Percentiles rank a stretch among this genome's conserved stretches.
phyloP scores from a whole-genome alignment of 768 basidiomycete genomes.

The Mycena venus region DNA sequence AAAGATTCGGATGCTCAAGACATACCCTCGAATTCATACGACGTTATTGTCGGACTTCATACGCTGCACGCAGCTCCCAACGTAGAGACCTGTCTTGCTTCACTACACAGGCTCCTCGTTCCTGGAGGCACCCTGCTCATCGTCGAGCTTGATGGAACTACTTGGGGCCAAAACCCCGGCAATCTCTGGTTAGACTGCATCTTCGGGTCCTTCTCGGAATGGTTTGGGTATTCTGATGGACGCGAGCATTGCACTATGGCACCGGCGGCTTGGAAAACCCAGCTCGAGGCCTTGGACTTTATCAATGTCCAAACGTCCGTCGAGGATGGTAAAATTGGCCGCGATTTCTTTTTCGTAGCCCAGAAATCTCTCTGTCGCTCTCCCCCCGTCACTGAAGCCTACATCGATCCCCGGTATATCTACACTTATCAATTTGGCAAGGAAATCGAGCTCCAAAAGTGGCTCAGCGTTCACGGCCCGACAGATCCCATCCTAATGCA shows the following conservation, averaged over 20 bases:
- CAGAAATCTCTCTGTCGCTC: not conserved
- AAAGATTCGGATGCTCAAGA: conserved; percentile 3
- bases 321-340: not conserved
- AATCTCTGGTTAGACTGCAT: conserved; percentile 18
- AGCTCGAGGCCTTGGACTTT: not conserved
- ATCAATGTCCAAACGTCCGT: not conserved
- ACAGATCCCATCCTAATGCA: not conserved
- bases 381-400: not conserved
- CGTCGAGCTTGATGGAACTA: conserved; percentile 7
- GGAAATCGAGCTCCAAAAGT: not conserved
- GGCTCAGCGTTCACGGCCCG: not conserved
- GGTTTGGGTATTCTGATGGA: conserved; percentile 10
- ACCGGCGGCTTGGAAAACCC: not conserved
- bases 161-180: not conserved
- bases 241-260: conserved; percentile 17
- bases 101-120: not conserved
- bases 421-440: not conserved
- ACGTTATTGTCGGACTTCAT: conserved; percentile 10
- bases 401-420: not conserved
- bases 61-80: conserved; percentile 8
- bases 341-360: not conserved
- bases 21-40: not conserved
- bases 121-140: conserved; percentile 16
- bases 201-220: conserved; percentile 16
- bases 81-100: not conserved